Evolutionary conservation across 805 yeast species (phyloP), one percentile per base, ranked within the genome.

Genomic region (Candida coleopterorum): DNA sequence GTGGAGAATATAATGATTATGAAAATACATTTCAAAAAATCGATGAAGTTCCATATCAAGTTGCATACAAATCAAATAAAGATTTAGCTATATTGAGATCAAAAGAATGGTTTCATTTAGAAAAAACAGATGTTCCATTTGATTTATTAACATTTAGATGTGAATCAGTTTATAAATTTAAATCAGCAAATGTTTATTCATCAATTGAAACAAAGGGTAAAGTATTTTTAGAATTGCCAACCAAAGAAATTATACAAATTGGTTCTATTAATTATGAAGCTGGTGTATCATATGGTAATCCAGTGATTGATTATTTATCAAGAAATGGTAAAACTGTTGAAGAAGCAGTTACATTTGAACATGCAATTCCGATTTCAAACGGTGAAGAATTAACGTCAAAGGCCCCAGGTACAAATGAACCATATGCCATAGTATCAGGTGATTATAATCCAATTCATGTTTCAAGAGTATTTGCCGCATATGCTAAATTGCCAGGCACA

Each of bases 361-460:
- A 86, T 59, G 76, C 85, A 38, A 89, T 90, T 54, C 95, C 96
- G 52, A 75, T 93, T 49, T 75, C 83, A 31, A 72, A 82, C 39
- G 72, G 75, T 41, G 77, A 76, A 50, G 77, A 73, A 48, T 72
- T 77, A 49, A 62, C 74, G 29, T 71, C 82, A 5, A 85, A 85
- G 60, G 85, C 97, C 30, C 99, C 99, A 57, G 85, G 88, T 45
- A 83, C 96, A 38, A 93, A 93, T 63, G 97, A 87, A 69, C 86
- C 95, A 18, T 93, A 93, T 58, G 98, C 96, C 45, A 85, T 79
- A 58, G 97, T 93, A 29, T 90, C 97, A 44, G 97, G 97, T 58
- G 99, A 93, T 65, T 90, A 77, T 79, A 93, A 93, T 65, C 98
- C 99, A 44, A 93, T 93, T 53, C 99, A 93, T 61, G 97, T 94